These are phyloP conservation scores for Ottelia alismoides DNA, from an alignment of 106 monocot genomes.

Conservation along the genomic window DNA sequence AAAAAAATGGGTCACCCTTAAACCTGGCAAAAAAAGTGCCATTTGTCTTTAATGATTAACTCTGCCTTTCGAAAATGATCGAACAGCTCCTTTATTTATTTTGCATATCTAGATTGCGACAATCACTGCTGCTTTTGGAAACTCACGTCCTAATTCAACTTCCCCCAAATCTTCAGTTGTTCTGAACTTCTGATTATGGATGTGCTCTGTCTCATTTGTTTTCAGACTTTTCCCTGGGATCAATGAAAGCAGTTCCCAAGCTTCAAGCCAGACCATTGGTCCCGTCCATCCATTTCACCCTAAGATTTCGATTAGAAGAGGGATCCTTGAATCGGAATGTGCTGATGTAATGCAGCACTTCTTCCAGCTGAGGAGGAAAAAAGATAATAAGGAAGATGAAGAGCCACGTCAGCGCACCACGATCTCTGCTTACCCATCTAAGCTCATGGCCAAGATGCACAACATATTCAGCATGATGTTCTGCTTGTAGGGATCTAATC, in stretches of 20 bases:
- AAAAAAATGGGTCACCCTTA: no score
- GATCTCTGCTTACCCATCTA: conserved; percentile 26
- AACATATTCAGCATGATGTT: conserved; percentile 46
- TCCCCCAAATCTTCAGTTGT: no score
- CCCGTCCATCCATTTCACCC: conserved; percentile 95
- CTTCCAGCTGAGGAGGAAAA: conserved; percentile 71
- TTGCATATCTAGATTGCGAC: no score
- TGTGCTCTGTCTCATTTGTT: no score
- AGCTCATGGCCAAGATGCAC: conserved; percentile 52
- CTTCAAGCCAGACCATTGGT: conserved; percentile 21
- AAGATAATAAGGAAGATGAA: conserved; percentile 26
- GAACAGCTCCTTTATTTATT: no score
- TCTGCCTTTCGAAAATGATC: no score
- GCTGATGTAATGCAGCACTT: conserved; percentile 84
- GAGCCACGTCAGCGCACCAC: conserved; percentile 18
- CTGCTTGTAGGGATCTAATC: conserved; percentile 68
- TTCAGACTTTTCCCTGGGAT: conserved; percentile 87
- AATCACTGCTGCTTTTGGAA: no score
- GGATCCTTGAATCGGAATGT: conserved; percentile 62
- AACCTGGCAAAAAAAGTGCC: no score
- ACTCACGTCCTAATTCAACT: no score
- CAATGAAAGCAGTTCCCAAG: no score
- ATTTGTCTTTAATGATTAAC: no score
- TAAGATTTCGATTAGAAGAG: conserved; percentile 58
- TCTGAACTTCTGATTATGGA: no score